A percentile compares a stretch with the other conserved stretches of the same genome.
Conservation (phyloP, 176 grass and related monocot species). For the Microstegium vimineum region DNA sequence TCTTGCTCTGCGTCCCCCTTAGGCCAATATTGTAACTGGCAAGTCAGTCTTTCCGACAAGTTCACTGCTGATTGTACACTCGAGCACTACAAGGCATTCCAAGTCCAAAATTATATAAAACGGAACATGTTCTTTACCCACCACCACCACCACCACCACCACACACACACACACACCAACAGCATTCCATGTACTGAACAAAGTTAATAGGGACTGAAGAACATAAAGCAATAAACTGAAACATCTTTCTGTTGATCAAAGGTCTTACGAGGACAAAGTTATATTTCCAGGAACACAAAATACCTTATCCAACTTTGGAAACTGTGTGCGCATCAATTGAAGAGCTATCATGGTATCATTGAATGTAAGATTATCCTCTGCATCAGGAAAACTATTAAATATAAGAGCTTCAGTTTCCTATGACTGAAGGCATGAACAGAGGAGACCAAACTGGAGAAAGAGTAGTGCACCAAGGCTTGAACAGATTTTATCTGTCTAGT, state of each 20-base stretch:
- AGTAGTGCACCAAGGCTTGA: slow-evolving; percentile 31
- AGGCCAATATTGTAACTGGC: neutral
- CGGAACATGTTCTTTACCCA: neutral
- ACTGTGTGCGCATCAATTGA: slow-evolving; percentile 79
- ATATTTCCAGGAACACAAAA: neutral
- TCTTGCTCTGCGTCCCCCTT: neutral
- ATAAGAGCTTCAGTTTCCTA: neutral
- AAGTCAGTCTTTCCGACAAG: neutral
- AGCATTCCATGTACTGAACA: neutral
- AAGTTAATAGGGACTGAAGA: neutral
- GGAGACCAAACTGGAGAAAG: neutral
- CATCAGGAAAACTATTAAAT: slow-evolving; percentile 29
- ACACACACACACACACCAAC: neutral
- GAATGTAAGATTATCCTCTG: slow-evolving; percentile 73
- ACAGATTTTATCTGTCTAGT: neutral
- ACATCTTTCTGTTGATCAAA: neutral
- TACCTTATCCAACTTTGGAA: slow-evolving; percentile 82
- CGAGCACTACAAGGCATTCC: neutral
- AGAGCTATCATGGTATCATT: slow-evolving; percentile 82
- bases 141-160: no score
- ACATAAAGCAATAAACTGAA: neutral
- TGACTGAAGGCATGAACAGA: neutral
- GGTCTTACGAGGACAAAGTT: neutral
- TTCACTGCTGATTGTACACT: neutral
- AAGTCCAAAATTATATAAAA: neutral